phyloP scores from a whole-genome alignment of 2,329 filamentous ascomycete species.

The Aspergillus novofumigatus region DNA sequence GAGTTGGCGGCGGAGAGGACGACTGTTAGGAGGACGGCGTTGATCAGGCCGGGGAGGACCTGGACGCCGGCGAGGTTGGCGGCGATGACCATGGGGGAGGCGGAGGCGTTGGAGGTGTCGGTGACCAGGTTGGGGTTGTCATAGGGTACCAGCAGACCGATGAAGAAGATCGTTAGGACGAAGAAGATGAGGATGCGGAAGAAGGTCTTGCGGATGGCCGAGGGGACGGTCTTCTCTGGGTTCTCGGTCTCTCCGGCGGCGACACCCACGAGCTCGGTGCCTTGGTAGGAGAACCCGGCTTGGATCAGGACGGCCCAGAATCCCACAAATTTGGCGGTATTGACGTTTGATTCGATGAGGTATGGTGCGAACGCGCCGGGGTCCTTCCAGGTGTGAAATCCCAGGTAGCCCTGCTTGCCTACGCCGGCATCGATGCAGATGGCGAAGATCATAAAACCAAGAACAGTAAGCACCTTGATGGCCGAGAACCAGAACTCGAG shows the following conservation, averaged over 20 bases:
- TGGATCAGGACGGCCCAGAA: constrained; percentile 51
- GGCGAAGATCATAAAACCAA: constrained; percentile 72
- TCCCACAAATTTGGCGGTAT: constrained; percentile 57
- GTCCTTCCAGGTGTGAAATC: constrained; percentile 66
- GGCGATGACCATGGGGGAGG: constrained; percentile 43
- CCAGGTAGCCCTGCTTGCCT: constrained; percentile 67
- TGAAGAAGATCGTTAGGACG: constrained; percentile 52
- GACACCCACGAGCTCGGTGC: constrained; percentile 71
- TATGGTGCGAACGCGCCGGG: constrained; percentile 66
- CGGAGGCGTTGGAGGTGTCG: constrained; percentile 33
- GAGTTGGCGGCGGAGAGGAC: constrained; percentile 43
- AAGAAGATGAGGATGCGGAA: constrained; percentile 66
- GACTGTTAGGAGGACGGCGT: constrained; percentile 40
- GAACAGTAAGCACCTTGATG: constrained; percentile 71
- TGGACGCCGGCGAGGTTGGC: constrained; percentile 35
- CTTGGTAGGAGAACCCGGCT: constrained; percentile 45
- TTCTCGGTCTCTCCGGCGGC: constrained; percentile 74
- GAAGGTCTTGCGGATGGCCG: constrained; percentile 70
- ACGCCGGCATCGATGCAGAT: constrained; percentile 72
- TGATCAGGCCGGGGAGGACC: constrained; percentile 38
- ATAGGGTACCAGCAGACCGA: constrained; percentile 66
- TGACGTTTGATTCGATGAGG: constrained; percentile 9
- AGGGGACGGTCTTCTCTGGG: constrained; percentile 67
- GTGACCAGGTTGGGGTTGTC: constrained; percentile 52
- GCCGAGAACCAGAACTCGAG: constrained; percentile 74